phyloP scores from a whole-genome alignment of 306 rosid species.

The Crataegus laevigata region DNA sequence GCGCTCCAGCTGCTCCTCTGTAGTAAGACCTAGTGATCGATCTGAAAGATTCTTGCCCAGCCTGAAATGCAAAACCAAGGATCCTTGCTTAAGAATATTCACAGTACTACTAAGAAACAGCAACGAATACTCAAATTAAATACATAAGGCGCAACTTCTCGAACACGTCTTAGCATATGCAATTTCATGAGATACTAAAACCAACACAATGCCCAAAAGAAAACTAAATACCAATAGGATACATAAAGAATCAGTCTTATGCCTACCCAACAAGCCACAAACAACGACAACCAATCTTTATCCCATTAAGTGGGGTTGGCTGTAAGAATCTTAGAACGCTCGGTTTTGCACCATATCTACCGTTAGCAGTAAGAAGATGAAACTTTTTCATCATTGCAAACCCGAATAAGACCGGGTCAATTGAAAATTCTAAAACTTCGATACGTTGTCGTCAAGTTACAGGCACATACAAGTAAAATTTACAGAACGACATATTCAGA shows the following conservation, averaged over 20 bases:
- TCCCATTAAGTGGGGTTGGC: neutral
- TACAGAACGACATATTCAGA: neutral
- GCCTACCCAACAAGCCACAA: neutral
- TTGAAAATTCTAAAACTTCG: neutral
- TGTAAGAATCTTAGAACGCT: too few relatives aligned
- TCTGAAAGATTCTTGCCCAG: conserved; percentile 98
- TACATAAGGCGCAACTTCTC: neutral
- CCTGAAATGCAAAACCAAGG: conserved; percentile 40
- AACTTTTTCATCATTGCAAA: neutral
- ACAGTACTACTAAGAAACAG: neutral
- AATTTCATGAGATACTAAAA: neutral
- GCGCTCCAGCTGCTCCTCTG: conserved; percentile 97
- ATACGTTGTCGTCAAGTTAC: neutral
- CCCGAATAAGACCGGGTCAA: neutral
- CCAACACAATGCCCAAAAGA: neutral
- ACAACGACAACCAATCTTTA: neutral
- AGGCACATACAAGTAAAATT: neutral
- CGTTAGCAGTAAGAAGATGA: neutral
- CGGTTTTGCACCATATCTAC: too few relatives aligned
- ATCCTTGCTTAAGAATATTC: neutral
- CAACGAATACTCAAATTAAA: neutral
- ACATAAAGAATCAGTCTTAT: neutral
- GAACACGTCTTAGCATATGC: neutral
- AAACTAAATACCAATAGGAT: neutral
- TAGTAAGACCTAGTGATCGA: conserved; percentile 96